A percentile compares a stretch with the other conserved stretches of the same genome.
Evolutionary conservation across 2,329 filamentous ascomycete genomes (phyloP).

Genomic region (Stemphylium beticola): DNA sequence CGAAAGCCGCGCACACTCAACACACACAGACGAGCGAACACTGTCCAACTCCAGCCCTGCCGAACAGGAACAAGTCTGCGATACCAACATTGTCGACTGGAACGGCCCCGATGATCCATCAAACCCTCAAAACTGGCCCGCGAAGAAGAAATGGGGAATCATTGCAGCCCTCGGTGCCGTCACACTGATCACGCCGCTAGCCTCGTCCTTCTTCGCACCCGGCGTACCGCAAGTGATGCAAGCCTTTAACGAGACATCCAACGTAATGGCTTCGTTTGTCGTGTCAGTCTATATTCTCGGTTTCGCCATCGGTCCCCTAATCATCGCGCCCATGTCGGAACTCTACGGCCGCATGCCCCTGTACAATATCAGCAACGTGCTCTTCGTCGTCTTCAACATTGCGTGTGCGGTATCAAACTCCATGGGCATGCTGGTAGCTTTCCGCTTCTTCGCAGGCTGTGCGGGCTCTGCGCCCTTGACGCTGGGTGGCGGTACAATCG

Average conservation of each 20-base stretch:
- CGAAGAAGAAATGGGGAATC: conserved; percentile 46
- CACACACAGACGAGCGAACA: conserved; percentile 34
- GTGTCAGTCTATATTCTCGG: conserved; percentile 50
- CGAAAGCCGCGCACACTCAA: conserved; percentile 30
- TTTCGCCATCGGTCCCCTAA: conserved; percentile 47
- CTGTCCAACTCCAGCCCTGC: conserved; percentile 16
- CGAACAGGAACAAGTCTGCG: conserved; percentile 14
- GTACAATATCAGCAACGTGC: conserved; percentile 51
- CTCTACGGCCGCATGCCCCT: conserved; percentile 42
- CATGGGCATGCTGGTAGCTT: conserved; percentile 48
- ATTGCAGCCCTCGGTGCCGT: conserved; percentile 42
- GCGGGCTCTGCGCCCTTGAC: conserved; percentile 44
- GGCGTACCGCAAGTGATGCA: conserved; percentile 61
- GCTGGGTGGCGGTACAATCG: conserved; percentile 45
- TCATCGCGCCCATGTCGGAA: conserved; percentile 48
- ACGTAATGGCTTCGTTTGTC: conserved; percentile 44
- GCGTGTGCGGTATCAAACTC: conserved; percentile 45
- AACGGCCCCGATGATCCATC: conserved; percentile 46
- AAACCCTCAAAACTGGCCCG: conserved; percentile 50
- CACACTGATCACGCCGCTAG: conserved; percentile 49
- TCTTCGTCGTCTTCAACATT: conserved; percentile 60
- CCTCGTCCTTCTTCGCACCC: conserved; percentile 59
- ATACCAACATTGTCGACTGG: conserved; percentile 45
- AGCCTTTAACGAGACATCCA: conserved; percentile 40
- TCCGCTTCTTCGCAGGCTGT: conserved; percentile 46